Percentiles rank a stretch among this genome's conserved stretches.
phyloP scores from a whole-genome alignment of 2,329 filamentous ascomycete genomes.

The Colletotrichum sp. region DNA sequence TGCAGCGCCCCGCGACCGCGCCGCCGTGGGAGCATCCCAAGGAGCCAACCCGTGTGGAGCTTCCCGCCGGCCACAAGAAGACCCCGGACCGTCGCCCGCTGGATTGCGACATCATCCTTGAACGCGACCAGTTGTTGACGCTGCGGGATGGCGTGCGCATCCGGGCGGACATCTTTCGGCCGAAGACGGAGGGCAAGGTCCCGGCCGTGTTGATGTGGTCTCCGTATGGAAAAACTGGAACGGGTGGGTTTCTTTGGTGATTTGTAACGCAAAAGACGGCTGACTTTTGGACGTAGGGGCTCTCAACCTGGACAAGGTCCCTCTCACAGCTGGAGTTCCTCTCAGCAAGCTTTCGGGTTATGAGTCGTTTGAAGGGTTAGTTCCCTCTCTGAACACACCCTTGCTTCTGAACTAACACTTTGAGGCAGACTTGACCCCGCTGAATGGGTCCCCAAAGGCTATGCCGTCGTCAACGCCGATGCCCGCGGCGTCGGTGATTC shows the following conservation, averaged over 20 bases:
- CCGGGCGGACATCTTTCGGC: neutral
- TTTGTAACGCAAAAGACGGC: fast-evolving
- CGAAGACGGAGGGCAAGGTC: neutral
- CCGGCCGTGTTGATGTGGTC: constrained; percentile 3
- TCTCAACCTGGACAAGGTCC: neutral
- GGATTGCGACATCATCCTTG: neutral
- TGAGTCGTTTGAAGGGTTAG: constrained; percentile 5
- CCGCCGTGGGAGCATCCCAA: neutral
- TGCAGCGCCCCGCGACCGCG: neutral
- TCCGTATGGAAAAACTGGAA: neutral
- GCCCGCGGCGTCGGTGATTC: neutral
- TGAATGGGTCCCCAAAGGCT: neutral
- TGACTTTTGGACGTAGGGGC: neutral
- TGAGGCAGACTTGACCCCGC: neutral
- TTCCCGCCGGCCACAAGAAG: neutral
- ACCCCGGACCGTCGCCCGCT: neutral
- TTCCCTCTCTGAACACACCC: too few relatives aligned
- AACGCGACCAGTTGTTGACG: neutral
- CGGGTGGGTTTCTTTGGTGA: neutral
- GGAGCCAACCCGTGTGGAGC: neutral
- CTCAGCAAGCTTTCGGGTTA: neutral
- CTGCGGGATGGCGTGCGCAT: neutral
- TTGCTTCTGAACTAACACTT: neutral
- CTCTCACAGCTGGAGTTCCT: neutral
- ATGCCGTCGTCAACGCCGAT: neutral